phyloP scores from a whole-genome alignment of 805 yeast genomes.

The Metschnikowia continentalis region DNA sequence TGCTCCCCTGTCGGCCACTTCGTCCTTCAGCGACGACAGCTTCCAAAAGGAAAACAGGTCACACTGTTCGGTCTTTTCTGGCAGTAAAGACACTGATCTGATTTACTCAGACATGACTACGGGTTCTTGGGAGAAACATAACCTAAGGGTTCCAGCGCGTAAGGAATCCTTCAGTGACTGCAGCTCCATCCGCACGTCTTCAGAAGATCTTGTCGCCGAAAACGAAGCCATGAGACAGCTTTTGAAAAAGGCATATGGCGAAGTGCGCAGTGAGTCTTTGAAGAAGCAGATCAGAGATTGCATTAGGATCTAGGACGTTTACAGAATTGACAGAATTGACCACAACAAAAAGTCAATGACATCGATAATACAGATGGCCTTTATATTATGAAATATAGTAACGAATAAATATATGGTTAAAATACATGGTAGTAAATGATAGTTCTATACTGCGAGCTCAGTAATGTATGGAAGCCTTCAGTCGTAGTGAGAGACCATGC shows the following conservation, averaged over 20 bases:
- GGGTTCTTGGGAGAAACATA: constrained; percentile 11
- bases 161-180: constrained; percentile 9
- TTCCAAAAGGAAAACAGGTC: constrained; percentile 15
- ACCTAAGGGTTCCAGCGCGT: constrained; percentile 2
- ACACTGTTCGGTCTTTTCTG: constrained; percentile 21
- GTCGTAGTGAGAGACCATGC: neutral
- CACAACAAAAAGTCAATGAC: neutral
- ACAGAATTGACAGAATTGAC: neutral
- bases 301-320: constrained; percentile 4
- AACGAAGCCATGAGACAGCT: constrained; percentile 25
- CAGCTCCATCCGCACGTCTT: constrained; percentile 7
- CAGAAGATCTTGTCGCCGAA: constrained; percentile 19
- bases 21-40: constrained; percentile 7
- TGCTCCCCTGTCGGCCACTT: constrained; percentile 9
- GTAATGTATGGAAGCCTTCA: no score
- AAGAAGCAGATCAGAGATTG: constrained; percentile 17
- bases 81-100: constrained; percentile 21
- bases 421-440: neutral
- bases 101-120: constrained; percentile 26
- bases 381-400: neutral
- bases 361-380: neutral
- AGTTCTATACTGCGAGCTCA: neutral
- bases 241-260: constrained; percentile 24
- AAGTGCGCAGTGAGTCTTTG: constrained; percentile 17
- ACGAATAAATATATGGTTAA: neutral